Percentiles rank a stretch among this genome's conserved stretches.
Conservation (phyloP, 306 rosid genomes). For the Gillenia trifoliata region DNA sequence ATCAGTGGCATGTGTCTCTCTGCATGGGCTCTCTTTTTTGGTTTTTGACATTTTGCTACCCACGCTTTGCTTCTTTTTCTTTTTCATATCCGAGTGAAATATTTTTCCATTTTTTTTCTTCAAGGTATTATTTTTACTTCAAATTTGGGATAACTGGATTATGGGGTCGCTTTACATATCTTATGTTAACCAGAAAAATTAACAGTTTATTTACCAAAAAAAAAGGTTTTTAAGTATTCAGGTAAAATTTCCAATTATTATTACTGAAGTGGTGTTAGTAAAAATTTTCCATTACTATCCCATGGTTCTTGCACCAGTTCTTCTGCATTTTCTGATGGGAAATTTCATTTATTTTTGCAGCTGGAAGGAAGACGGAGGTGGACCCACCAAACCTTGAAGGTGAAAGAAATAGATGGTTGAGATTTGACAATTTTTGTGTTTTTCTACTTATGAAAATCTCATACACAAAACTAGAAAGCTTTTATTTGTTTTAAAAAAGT, state of each 20-base stretch:
- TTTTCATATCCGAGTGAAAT: background rate
- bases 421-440: constrained; percentile 16
- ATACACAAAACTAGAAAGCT: background rate
- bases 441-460: background rate
- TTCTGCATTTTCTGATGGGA: constrained; percentile 13
- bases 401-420: constrained; percentile 18
- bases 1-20: constrained; percentile 6
- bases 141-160: background rate
- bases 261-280: background rate
- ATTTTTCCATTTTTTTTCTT: background rate
- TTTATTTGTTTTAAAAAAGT: background rate
- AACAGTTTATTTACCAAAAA: background rate
- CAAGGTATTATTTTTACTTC: background rate
- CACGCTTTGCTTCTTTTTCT: constrained; percentile 5
- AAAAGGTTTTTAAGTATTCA: too few species aligned
- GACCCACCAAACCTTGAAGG: constrained; percentile 25
- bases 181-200: background rate
- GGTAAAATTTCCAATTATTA: background rate
- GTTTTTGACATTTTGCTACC: background rate
- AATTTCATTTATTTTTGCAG: constrained; percentile 26
- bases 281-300: background rate
- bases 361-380: constrained; percentile 28
- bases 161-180: background rate
- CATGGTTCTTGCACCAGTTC: background rate
- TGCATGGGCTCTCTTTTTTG: background rate